A percentile compares a stretch with the other conserved stretches of the same genome.
phyloP scores from a whole-genome alignment of 129 eudicot species.

The Gnaphalium uliginosum region DNA sequence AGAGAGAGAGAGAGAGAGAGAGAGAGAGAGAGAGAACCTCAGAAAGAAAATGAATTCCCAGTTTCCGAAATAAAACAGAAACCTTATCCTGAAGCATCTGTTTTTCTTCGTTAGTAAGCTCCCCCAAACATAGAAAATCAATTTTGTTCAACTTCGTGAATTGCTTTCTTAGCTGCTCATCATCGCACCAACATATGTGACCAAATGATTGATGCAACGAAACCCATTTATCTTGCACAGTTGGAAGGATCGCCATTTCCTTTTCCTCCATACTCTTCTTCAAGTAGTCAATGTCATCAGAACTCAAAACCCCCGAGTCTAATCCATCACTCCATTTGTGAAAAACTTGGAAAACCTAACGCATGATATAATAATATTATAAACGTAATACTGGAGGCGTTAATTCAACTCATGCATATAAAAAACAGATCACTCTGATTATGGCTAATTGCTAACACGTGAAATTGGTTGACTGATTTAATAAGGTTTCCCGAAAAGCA shows the following conservation, averaged over 20 bases:
- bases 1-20: too few species aligned
- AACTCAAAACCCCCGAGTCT: conserved; percentile 50
- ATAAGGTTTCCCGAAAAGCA: too few species aligned
- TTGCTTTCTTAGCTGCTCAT: conserved; percentile 56
- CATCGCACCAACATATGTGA: conserved; percentile 73
- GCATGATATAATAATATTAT: neutral
- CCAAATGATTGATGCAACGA: conserved; percentile 65
- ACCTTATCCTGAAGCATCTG: conserved; percentile 47
- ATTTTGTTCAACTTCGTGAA: conserved; percentile 56
- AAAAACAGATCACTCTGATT: too few species aligned
- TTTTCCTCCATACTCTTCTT: conserved; percentile 49
- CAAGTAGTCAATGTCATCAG: conserved; percentile 54
- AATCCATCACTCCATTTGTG: conserved; percentile 63
- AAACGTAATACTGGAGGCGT: too few species aligned
- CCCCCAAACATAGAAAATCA: conserved; percentile 57
- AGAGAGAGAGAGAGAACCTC: conserved; percentile 46
- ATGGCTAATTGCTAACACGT: too few species aligned
- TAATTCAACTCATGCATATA: too few species aligned
- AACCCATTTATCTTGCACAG: conserved; percentile 37
- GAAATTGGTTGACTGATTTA: too few species aligned
- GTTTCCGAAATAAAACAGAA: conserved; percentile 45
- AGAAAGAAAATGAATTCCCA: conserved; percentile 66
- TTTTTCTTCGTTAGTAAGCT: conserved; percentile 48
- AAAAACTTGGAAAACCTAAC: conserved; percentile 69
- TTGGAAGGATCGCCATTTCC: conserved; percentile 62